Evolutionary conservation across 805 yeast species (phyloP), one percentile per base, ranked within the genome.

Genomic region (Babjeviella inositovora): DNA sequence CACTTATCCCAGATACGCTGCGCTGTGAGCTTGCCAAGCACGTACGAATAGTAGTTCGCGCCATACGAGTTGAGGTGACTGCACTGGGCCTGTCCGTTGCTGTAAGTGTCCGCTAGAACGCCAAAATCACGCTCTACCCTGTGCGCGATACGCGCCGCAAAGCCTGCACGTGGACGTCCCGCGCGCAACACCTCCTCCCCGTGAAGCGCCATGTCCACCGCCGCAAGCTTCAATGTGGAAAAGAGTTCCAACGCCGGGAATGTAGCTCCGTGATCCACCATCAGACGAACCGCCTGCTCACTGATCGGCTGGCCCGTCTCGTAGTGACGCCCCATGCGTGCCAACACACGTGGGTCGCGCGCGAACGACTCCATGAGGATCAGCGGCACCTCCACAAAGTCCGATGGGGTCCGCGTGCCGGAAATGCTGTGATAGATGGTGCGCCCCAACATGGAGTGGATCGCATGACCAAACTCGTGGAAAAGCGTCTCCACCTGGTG

Each of bases 381-480:
- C 8, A 95, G 82, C 2, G 98, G 98, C 20, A 90, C 52, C 45
- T 90, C 98, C 10, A 90, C 98, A 50, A 90, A 90, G 45, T 90
- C 98, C 0, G 97, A 81, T 4, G 81, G 77, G 43, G 97, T 87
- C 28, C 98, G 61, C 0, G 98, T 90, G 3, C 98, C 98, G 16
- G 92, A 73, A 6, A 87, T 75, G 43, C 84, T 90, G 43, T 90
- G 98, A 24, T 87, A 50, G 20, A 73, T 60, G 0, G 98, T 90
- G 31, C 87, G 62, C 0, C 97, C 98, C 11, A 90, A 51, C 94
- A 90, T 87, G 3, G 96, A 81, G 45, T 90, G 98, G 68, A 90
- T 77, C 1, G 97, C 97, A 47, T 90, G 98, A 1, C 98, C 98
- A 94, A 90, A 84, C 48, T 90, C 98, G 47, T 90, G 98, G 53